Base-by-base conservation (phyloP, 2,329 filamentous ascomycete species). In the Arthrobotrys iridis region DNA sequence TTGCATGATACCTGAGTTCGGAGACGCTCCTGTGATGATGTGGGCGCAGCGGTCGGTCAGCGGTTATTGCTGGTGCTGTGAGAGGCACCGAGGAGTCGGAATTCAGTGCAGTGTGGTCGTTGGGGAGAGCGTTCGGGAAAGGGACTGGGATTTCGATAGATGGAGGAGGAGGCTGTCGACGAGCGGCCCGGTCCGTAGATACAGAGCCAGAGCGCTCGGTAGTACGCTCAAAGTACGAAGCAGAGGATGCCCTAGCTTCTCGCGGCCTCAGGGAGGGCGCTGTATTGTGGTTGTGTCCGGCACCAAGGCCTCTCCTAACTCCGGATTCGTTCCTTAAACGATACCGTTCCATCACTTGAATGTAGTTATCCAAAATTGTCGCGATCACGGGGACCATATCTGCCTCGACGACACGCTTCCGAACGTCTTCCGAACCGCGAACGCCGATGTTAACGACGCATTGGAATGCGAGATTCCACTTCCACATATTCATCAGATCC, bases 401-500 rank as follows among this genome's bases (percentile, higher is more conserved):
- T 77, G 95, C 95, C 84, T 99, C 95, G 60, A 99, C 95, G 1
- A 99, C 94, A 78, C 95, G 88, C 70, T 95, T 98, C 79, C 95
- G 89, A 73, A 99, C 95, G 78, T 88, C 90, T 84, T 99, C 95
- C 10, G 95, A 97, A 74, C 95, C 95, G 79, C 95, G 89, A 74
- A 99, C 94, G 68, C 95, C 95, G 81, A 99, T 98, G 83, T 99
- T 99, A 82, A 99, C 95, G 78, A 98, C 93, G 82, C 95, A 99
- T 83, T 98, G 95, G 83, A 99, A 99, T 62, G 95, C 95, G 77
- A 99, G 87, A 81, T 97, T 99, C 95, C 95, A 99, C 84, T 98
- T 98, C 95, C 95, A 99, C 92, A 97, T 97, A 82, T 97, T 94
- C 94, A 98, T 97, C 89, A 97, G 91, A 82, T 99, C 94, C 83